Base-by-base conservation (phyloP, 768 basidiomycete species). In the Postia placenta region DNA sequence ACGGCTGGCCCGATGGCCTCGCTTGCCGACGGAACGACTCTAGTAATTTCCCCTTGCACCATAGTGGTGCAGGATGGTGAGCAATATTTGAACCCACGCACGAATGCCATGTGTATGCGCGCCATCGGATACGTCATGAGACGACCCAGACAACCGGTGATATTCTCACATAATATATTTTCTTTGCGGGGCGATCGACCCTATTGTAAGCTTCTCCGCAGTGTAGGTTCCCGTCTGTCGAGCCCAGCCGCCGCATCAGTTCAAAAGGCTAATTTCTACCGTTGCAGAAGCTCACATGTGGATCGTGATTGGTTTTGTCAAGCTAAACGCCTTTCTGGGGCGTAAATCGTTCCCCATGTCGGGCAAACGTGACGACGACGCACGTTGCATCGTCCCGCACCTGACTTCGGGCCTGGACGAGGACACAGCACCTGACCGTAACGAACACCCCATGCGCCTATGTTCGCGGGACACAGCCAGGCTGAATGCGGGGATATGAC, bases 11-110 rank as follows among this genome's bases (percentile, higher is more conserved):
- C n/a, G n/a, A n/a, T n/a, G n/a, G n/a, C 30, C 7, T 33, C 30
- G 15, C 15, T 33, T 7, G 30, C 30, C 30, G 30, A 33, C 30
- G 9, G 30, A 33, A 33, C 15, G 7, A 33, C 30, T 15, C 30
- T 7, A 33, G 30, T 7, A 33, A 15, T 33, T 7, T 45, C 45
- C 37, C 46, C 46, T 52, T 52, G 55, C 55, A 56, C 52, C 55
- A 56, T 52, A 50, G 50, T 52, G 51, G 48, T 48, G 42, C 38
- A 30, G 37, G 25, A 27, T 56, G 49, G 46, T 55, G 53, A 1
- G 39, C 33, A 24, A 4, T 19, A 14, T n/a, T n/a, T n/a, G n/a
- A n/a, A n/a, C n/a, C n/a, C n/a, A n/a, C n/a, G n/a, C n/a, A n/a
- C n/a, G n/a, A n/a, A n/a, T n/a, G n/a, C n/a, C n/a, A n/a, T n/a